Base-by-base conservation (phyloP, 257 asterid genomes). In the Coffea canephora region DNA sequence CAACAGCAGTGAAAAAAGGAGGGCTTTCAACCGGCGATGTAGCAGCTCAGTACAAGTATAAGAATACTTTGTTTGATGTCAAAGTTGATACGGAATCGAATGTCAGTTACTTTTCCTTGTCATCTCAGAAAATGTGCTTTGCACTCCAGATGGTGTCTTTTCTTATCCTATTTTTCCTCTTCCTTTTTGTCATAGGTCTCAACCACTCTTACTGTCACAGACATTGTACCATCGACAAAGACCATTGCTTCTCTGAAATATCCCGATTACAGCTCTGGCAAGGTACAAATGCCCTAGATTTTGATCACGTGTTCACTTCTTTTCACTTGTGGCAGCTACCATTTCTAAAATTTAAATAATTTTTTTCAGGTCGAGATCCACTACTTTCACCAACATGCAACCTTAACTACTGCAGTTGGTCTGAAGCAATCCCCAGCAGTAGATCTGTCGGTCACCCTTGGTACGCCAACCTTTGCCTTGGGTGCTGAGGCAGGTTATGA, bases 31-130 rank as follows among this genome's bases (percentile, higher is more conserved):
- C 92, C 73, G 98, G 98, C 78, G 99, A 95, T 86, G 88, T 95
- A 59, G 91, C 88, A 79, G 92, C 91, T 66, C 91, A 79, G 80
- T 91, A 93, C 88, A 77, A 80, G 62, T 92, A 91, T 81, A 95
- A 85, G 83, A 89, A 93, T 73, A 78, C 88, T 69, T 78, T 87
- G 64, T 75, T 87, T 65, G 94, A 93, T 87, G 79, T 92, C 80
- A 93, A 91, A 93, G 93, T 95, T 78, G 99, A 95, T 81, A 95
- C 99, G 7, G 98, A 88, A 75, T 92, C 97, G 75, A 93, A 92
- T 73, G 98, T 95, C 82, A 77, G 91, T 74, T 71, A 45, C 69
- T 71, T 80, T 49, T 49, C 50, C 82, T 71, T 48, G 43, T 76
- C 75, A 27, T 36, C 61, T 69, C 61, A 61, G 23, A 43, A 9